Conservation (phyloP, 495 filamentous ascomycete genomes). For the Hyaloscypha hepaticicola region DNA sequence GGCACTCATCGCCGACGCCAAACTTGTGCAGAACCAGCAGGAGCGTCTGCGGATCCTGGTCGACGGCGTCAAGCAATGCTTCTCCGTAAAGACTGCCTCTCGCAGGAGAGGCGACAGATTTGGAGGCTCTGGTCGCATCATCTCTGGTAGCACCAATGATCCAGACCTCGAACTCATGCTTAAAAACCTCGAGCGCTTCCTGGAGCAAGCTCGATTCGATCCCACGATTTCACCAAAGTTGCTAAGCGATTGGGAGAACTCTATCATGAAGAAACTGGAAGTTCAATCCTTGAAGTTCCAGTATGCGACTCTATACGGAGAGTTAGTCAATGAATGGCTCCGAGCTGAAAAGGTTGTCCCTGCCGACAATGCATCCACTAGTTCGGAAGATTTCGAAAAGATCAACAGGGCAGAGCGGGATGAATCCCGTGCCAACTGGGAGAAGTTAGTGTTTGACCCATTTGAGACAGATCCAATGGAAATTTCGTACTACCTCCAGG, state of each 20-base stretch:
- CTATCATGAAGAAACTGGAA: slow-evolving; percentile 48
- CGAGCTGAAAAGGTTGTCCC: slow-evolving; percentile 24
- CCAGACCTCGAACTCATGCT: slow-evolving; percentile 41
- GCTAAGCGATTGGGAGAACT: slow-evolving; percentile 46
- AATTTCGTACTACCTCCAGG: slow-evolving; percentile 51
- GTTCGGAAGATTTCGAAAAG: slow-evolving; percentile 42
- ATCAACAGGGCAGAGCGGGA: slow-evolving; percentile 46
- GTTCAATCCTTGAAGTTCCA: slow-evolving; percentile 55
- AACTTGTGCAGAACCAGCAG: slow-evolving; percentile 33
- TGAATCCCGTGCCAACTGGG: slow-evolving; percentile 51
- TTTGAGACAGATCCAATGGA: slow-evolving; percentile 44
- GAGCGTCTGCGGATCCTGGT: slow-evolving; percentile 40
- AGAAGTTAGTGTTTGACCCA: slow-evolving; percentile 55
- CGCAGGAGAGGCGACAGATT: slow-evolving; percentile 11
- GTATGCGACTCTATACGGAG: slow-evolving; percentile 61
- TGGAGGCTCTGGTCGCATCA: slow-evolving; percentile 23
- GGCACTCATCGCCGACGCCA: slow-evolving; percentile 30
- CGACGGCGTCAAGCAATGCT: slow-evolving; percentile 42
- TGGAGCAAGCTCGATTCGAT: slow-evolving; percentile 57
- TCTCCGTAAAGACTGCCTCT: slow-evolving; percentile 34
- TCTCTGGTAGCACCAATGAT: slow-evolving; percentile 30
- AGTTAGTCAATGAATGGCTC: slow-evolving; percentile 65
- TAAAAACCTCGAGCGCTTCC: slow-evolving; percentile 50
- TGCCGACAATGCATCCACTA: slow-evolving; percentile 25
- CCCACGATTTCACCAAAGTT: slow-evolving; percentile 50